These are phyloP conservation scores for Podila horticola DNA, from an alignment of 192 early-diverging fungal genomes.

Conservation along the genomic window DNA sequence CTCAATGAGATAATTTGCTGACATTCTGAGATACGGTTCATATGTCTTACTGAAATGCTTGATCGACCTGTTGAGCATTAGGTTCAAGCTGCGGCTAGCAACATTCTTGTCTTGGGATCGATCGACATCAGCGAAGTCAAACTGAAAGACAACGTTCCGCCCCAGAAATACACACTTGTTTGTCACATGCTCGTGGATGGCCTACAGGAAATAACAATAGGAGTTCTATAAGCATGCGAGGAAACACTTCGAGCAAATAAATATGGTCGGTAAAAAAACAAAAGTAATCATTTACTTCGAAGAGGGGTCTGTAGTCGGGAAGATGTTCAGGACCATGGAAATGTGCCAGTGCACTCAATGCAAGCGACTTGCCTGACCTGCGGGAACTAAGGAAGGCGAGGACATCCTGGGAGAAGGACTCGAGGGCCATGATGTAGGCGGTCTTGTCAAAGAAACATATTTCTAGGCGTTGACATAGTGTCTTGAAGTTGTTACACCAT, in stretches of 20 bases:
- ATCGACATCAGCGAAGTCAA: constrained; percentile 31
- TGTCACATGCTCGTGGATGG: constrained; percentile 43
- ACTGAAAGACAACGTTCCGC: constrained; percentile 22
- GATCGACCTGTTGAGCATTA: constrained; percentile 43
- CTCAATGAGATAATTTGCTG: constrained; percentile 20
- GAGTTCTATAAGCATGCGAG: constrained; percentile 21
- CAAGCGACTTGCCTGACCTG: constrained; percentile 49
- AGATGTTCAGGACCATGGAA: constrained; percentile 52
- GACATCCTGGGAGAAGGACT: constrained; percentile 29
- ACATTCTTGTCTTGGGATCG: constrained; percentile 11
- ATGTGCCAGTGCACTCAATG: constrained; percentile 37
- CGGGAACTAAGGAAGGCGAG: constrained; percentile 43
- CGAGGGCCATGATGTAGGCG: constrained; percentile 33
- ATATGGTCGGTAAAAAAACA: too few relatives aligned
- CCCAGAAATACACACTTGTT: constrained; percentile 9
- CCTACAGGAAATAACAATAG: constrained; percentile 12
- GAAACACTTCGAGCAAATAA: constrained; percentile 13
- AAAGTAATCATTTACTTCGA: constrained; percentile 32
- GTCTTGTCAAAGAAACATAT: constrained; percentile 45
- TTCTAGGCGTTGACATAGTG: constrained; percentile 16
- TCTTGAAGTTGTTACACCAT: constrained; percentile 31
- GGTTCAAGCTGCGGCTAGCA: constrained; percentile 20
- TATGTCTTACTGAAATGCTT: constrained; percentile 35
- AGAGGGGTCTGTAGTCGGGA: constrained; percentile 32
- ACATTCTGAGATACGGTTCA: constrained; percentile 32